Evolutionary conservation across 306 rosid species (phyloP), one percentile per base, ranked within the genome.

Genomic region (Fagus sylvatica): DNA sequence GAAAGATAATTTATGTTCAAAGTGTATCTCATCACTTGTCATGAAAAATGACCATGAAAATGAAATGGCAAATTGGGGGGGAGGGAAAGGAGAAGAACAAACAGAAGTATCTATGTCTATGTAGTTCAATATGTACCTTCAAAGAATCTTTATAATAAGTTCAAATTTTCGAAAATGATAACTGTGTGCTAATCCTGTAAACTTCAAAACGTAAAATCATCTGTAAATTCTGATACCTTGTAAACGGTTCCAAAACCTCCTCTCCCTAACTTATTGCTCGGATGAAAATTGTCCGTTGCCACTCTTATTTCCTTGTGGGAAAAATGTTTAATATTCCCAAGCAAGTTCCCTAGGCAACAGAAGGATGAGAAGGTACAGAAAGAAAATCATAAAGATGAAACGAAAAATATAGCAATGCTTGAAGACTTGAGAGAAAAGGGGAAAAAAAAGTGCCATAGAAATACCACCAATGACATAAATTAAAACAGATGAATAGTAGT

Each of bases 201-300:
- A 39, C 13, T 53, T 72, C 41, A 70, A 80, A 74, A 71, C 66
- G 66, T 77, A 59, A 41, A 55, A 61, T 70, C 19, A 48, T 62
- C 13, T 48, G 71, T 40, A 59, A 69, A 30, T 53, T 43, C 49
- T 42, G 42, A 74, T 91, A 96, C 99, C 99, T 88, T 81, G 79
- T 87, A 93, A 80, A 96, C 99, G 19, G 88, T 87, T 73, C 99
- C 99, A 82, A 93, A 96, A 46, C 99, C 98, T 68, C 99, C 99
- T 17, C 88, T 84, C 80, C 99, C 99, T 51, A 96, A 79, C 90
- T 87, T 93, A 73, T 88, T 87, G 62, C 85, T 86, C 22, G 77
- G 48, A 81, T 91, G 84, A 79, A 91, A 96, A 81, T 89, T 79
- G 83, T 85, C 86, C 3, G 99, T 91, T 34, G 99, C 99, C 42